phyloP scores from a whole-genome alignment of 345 rosid species.

The Populus nigra region DNA sequence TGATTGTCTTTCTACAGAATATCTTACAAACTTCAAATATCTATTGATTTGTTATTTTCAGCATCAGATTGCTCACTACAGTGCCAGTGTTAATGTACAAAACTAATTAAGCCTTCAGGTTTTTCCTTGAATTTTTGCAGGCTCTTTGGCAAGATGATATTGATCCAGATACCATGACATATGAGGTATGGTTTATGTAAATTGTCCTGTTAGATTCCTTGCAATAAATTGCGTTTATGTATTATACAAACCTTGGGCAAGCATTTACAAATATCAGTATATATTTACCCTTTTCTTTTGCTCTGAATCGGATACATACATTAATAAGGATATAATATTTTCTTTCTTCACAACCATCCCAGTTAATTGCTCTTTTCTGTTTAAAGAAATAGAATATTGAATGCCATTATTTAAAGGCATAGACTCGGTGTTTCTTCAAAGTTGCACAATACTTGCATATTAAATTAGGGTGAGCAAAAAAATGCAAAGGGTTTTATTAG shows the following conservation, averaged over 20 bases:
- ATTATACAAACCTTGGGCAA: background rate
- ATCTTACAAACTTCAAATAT: conserved; percentile 3
- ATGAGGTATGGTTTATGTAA: conserved; percentile 48
- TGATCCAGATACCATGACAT: conserved; percentile 70
- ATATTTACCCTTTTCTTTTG: background rate
- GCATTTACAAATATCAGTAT: background rate
- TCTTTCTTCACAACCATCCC: background rate
- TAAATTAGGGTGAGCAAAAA: background rate
- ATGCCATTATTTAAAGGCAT: background rate
- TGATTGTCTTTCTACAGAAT: background rate
- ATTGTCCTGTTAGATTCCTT: conserved; percentile 9
- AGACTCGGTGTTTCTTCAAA: background rate
- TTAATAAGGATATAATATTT: background rate
- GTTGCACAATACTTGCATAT: background rate
- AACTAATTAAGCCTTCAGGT: conserved; percentile 7
- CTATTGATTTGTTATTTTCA: background rate
- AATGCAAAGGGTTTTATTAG: background rate
- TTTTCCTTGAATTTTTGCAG: conserved; percentile 32
- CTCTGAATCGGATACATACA: background rate
- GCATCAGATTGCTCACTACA: background rate
- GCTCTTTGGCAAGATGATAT: conserved; percentile 58
- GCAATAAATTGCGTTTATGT: background rate
- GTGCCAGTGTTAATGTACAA: conserved; percentile 2
- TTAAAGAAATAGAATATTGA: background rate
- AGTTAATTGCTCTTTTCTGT: background rate